phyloP scores from a whole-genome alignment of 306 rosid species.

The Castanea mollissima region DNA sequence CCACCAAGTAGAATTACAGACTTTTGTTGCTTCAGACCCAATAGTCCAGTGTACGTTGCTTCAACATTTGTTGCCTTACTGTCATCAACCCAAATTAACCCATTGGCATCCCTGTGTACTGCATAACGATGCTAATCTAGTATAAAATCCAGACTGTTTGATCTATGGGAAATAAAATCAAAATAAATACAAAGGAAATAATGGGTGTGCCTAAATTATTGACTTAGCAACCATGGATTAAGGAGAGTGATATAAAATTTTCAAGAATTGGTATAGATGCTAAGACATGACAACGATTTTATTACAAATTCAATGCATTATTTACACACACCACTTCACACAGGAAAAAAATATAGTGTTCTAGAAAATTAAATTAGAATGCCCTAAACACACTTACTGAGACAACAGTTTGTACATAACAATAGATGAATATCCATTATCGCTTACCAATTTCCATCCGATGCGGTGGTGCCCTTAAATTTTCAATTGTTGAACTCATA shows the following conservation, averaged over 20 bases:
- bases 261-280: not conserved
- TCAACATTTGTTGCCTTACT: constrained; percentile 33
- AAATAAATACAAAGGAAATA: not conserved
- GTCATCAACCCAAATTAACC: constrained; percentile 35
- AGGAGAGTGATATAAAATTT: not conserved
- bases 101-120: constrained; percentile 20
- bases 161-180: not conserved
- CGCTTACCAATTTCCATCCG: constrained; percentile 35
- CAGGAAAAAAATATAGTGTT: too few species aligned
- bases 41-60: constrained; percentile 32
- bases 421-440: constrained; percentile 3
- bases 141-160: not conserved
- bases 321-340: not conserved
- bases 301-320: not conserved
- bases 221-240: not conserved
- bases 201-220: not conserved
- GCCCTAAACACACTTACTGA: too few species aligned
- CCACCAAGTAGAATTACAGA: constrained; percentile 37
- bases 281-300: not conserved
- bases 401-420: not conserved
- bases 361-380: too few species aligned
- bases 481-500: constrained; percentile 25
- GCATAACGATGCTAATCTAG: constrained; percentile 2
- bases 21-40: constrained; percentile 25
- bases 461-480: constrained; percentile 27